Base-by-base conservation (phyloP, 2,329 filamentous ascomycete genomes). In the Scedosporium boydii region DNA sequence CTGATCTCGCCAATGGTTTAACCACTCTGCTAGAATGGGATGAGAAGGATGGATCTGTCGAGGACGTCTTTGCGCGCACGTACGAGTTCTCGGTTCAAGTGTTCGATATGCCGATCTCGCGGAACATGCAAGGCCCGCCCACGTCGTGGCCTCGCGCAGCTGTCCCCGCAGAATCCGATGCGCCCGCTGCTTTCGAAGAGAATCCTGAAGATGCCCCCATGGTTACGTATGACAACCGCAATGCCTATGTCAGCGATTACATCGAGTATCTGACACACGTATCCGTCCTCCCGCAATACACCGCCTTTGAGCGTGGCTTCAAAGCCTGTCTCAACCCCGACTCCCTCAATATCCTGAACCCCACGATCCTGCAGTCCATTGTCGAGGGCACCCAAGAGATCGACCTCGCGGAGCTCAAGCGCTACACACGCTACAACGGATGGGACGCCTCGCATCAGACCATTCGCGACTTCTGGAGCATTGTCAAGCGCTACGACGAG, bases 321-420 rank as follows among this genome's bases (percentile, higher is more conserved):
- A 83, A 84, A 63, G 81, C 85, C 1, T 93, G 91, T 67, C 78
- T 96, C 27, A 82, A 89, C 64, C 79, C 81, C 16, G 87, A 87
- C 60, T 87, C 89, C 0, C 79, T 96, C 1, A 80, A 80, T 2
- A 81, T 96, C n/a, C 85, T 96, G 65, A 88, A 81, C 2, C 84
- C 91, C 0, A 74, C 80, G 1, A 82, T 88, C 0, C 80, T 99
- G 6, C 90, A 93, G 71, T 84, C 84, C 1, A 77, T 97, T 1
- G 83, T 97, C 0, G 93, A 98, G 77, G 95, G 95, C 27, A 81
- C 87, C 2, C 88, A 91, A 68, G 83, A 89, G 41, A 93, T 98
- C 66, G 88, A 96, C 70, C 81, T 96, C 4, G 69, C 80, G 0
- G 88, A 90, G 65, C 83, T 98, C 7, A 84, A 88, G 66, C 80